Conservation (phyloP, 176 grass and related monocot genomes). For the Aegilops longissima region DNA sequence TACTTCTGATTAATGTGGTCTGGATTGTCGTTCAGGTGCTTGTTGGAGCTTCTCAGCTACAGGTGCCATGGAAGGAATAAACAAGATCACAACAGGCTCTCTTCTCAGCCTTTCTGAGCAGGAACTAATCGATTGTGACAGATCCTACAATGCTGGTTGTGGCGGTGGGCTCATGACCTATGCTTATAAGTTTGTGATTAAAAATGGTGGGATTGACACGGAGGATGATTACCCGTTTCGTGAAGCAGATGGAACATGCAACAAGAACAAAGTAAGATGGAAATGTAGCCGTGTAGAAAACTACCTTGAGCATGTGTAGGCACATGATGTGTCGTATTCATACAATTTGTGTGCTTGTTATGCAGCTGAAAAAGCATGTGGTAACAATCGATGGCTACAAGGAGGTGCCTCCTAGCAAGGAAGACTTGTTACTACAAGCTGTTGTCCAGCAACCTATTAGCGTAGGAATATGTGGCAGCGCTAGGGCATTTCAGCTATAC, state of each 20-base stretch:
- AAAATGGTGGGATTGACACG: constrained; percentile 88
- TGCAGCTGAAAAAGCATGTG: constrained; percentile 76
- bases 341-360: constrained; percentile 10
- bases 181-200: constrained; percentile 74
- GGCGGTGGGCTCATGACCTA: constrained; percentile 91
- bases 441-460: constrained; percentile 90
- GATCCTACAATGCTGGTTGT: constrained; percentile 78
- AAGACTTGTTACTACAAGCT: constrained; percentile 73
- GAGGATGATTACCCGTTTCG: constrained; percentile 87
- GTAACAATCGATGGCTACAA: constrained; percentile 86
- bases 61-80: constrained; percentile 97
- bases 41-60: constrained; percentile 97
- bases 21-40: constrained; percentile 58
- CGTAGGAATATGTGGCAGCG: constrained; percentile 94
- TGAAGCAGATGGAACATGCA: constrained; percentile 57
- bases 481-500: constrained; percentile 85
- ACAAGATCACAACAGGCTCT: constrained; percentile 77
- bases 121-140: constrained; percentile 85
- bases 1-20: neutral
- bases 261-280: constrained; percentile 72
- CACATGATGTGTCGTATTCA: constrained; percentile 3
- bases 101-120: constrained; percentile 91
- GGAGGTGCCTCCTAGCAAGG: constrained; percentile 72
- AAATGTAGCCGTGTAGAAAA: neutral
- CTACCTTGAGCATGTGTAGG: constrained; percentile 4